Conservation (phyloP, 208 protist species). For the Trypanosoma rangeli region DNA sequence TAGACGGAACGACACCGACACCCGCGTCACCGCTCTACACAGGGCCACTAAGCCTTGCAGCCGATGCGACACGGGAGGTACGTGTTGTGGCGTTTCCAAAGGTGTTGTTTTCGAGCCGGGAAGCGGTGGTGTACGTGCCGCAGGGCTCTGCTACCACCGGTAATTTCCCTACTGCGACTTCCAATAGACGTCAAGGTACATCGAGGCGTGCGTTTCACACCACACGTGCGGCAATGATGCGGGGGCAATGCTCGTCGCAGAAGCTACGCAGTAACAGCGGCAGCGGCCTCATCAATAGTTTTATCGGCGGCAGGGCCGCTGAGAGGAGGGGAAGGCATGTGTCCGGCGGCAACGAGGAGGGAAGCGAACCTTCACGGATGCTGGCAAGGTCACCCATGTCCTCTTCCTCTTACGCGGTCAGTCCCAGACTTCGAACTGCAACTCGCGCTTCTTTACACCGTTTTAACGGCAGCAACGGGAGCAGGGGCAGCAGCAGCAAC, state of each 20-base stretch:
- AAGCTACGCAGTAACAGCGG: background rate
- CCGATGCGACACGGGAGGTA: conserved; percentile 13
- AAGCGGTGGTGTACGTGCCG: conserved; percentile 28
- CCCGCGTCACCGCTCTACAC: conserved; percentile 17
- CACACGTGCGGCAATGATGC: conserved; percentile 16
- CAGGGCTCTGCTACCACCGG: background rate
- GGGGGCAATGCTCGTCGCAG: background rate
- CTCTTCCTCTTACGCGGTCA: background rate
- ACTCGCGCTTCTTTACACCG: conserved; percentile 6
- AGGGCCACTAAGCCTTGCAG: conserved; percentile 17
- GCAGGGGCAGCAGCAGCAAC: background rate
- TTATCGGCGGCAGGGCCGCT: background rate
- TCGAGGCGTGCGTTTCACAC: conserved; percentile 12
- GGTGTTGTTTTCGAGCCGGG: conserved; percentile 38
- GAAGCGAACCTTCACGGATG: background rate
- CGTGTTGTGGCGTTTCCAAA: conserved; percentile 36
- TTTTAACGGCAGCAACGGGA: background rate
- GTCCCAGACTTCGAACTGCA: conserved; percentile 13
- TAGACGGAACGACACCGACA: conserved; percentile 43
- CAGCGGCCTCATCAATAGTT: background rate
- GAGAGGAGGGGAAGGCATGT: background rate
- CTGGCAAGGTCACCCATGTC: background rate
- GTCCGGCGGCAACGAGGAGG: background rate
- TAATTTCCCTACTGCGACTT: background rate
- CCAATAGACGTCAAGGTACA: background rate